Evolutionary conservation across 2,329 filamentous ascomycete species (phyloP), one percentile per base, ranked within the genome.

Genomic region (Paradendryphiella salina): DNA sequence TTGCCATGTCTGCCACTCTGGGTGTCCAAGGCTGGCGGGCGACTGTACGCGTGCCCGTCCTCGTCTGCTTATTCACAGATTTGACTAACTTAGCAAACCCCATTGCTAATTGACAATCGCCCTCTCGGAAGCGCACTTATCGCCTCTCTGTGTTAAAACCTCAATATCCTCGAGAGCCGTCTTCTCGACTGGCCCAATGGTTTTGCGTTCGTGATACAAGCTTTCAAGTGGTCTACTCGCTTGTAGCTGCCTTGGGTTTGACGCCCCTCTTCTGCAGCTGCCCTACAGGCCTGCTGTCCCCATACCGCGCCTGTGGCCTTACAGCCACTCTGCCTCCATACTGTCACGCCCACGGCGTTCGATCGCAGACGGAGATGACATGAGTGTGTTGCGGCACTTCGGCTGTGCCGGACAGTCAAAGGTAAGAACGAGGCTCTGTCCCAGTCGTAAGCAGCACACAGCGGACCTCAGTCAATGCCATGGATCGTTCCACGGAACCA

Each of bases 401-500:
- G 23, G n/a, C 9, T 28, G 13, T 20, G 17, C 10, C 40, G 4
- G 18, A 15, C 10, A 10, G 44, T 49, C 56, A 55, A 50, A 44
- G 33, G 15, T 20, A 47, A 29, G 17, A 5, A 34, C 11, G 6
- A 28, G 26, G n/a, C 7, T 21, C 10, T 20, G 13, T 33, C 33
- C 10, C 36, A 14, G n/a, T 26, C 17, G 21, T 13, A 39, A 15
- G 14, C 33, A 17, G 29, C 36, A 29, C 21, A 20, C 31, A 44
- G 11, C 23, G 13, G 34, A 9, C 45, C 32, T 33, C 34, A 8
- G 28, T 29, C 23, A 26, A 17, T 38, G 21, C 29, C 29, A 68
- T 70, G 67, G 58, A 66, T 38, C 54, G 46, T 32, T 62, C 65
- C 8, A 59, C 53, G 4, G 59, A 65, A 49, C 57, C 55, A 15